Conservation (phyloP, 495 filamentous ascomycete species). For the Aspergillus olivimuriae region DNA sequence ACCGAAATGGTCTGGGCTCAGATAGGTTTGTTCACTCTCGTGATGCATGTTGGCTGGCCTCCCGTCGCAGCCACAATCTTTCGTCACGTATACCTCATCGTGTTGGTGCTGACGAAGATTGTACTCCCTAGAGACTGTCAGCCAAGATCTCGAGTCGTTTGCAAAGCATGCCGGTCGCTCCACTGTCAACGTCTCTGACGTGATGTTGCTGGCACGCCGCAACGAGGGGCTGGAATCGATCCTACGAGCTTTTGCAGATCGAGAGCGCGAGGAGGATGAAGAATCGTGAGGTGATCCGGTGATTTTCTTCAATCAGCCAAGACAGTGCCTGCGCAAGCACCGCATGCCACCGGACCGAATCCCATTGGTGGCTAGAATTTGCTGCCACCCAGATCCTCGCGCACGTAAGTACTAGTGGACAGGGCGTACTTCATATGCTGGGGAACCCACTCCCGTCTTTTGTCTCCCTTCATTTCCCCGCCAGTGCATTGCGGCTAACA, state of each 20-base stretch:
- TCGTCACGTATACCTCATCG: neutral
- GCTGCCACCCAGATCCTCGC: neutral
- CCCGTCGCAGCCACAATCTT: neutral
- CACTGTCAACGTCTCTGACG: conserved; percentile 77
- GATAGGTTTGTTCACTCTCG: conserved; percentile 63
- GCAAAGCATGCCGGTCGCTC: conserved; percentile 81
- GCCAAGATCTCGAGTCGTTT: conserved; percentile 74
- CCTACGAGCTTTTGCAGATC: conserved; percentile 60
- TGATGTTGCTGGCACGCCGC: conserved; percentile 75
- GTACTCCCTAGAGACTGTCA: conserved; percentile 54
- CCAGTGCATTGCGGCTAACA: neutral
- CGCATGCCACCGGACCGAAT: neutral
- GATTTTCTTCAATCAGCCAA: neutral
- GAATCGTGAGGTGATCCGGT: neutral
- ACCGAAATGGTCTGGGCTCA: conserved; percentile 90
- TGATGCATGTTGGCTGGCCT: no score
- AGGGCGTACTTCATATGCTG: no score
- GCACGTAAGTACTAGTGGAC: neutral
- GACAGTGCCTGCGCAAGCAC: no score
- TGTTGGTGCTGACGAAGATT: neutral
- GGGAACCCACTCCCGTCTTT: no score
- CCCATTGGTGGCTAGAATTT: neutral
- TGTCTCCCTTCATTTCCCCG: no score
- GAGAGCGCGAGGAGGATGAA: conserved; percentile 30
- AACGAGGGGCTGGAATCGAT: conserved; percentile 79